These are phyloP conservation scores for Lasiodiplodia sp. DNA, from an alignment of 2,329 filamentous ascomycete genomes.

Conservation along the genomic window DNA sequence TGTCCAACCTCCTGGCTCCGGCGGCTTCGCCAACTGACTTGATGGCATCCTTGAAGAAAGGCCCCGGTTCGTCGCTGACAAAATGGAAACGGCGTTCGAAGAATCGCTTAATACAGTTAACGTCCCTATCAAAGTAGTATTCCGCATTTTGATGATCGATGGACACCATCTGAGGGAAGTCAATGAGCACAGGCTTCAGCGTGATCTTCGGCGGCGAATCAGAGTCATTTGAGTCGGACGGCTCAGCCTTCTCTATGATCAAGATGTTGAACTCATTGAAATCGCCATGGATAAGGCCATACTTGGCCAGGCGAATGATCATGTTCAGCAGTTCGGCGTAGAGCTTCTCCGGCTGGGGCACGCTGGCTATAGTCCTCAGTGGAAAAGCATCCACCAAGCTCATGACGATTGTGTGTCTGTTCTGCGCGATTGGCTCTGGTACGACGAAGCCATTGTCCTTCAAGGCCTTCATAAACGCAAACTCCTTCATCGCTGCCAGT, in stretches of 20 bases:
- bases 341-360: slow-evolving; percentile 82
- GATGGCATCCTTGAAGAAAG: slow-evolving; percentile 83
- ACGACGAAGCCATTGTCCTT: slow-evolving; percentile 86
- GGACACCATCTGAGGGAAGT: slow-evolving; percentile 98
- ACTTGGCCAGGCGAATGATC: slow-evolving; percentile 81
- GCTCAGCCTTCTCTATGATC: slow-evolving; percentile 72
- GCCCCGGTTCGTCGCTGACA: slow-evolving; percentile 79
- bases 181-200: slow-evolving; percentile 85
- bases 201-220: slow-evolving; percentile 49
- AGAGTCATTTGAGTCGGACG: slow-evolving; percentile 8
- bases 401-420: slow-evolving; percentile 96
- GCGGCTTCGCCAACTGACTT: slow-evolving; percentile 72
- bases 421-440: slow-evolving; percentile 86
- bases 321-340: slow-evolving; percentile 92
- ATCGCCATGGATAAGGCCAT: slow-evolving; percentile 94
- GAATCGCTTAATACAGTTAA: slow-evolving; percentile 93
- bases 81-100: slow-evolving; percentile 92
- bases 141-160: slow-evolving; percentile 93
- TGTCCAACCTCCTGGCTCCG: slow-evolving; percentile 68
- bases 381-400: slow-evolving; percentile 90
- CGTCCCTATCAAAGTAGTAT: slow-evolving; percentile 97
- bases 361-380: slow-evolving; percentile 82
- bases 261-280: slow-evolving; percentile 99
- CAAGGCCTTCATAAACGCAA: slow-evolving; percentile 89
- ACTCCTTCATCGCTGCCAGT: slow-evolving; percentile 92